Conservation (phyloP, 257 asterid genomes). For the Nicotiana otophora region DNA sequence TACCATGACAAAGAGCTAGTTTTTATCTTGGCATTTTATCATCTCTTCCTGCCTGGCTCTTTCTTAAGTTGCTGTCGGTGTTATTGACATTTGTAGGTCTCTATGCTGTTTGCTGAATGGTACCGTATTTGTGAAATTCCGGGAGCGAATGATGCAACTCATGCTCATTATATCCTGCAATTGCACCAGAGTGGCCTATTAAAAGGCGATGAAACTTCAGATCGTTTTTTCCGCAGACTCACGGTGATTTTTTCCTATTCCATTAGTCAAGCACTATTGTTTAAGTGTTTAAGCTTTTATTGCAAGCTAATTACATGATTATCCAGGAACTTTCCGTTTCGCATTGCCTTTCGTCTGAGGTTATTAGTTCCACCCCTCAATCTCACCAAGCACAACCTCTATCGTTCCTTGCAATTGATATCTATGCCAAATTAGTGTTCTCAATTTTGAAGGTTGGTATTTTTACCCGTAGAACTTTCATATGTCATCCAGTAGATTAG, state of each 20-base stretch:
- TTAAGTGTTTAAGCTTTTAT: background rate
- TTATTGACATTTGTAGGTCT: slow-evolving; percentile 40
- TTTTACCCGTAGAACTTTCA: background rate
- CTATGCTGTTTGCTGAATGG: slow-evolving; percentile 77
- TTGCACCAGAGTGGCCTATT: slow-evolving; percentile 79
- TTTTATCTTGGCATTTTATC: background rate
- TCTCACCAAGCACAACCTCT: slow-evolving; percentile 63
- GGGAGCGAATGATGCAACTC: slow-evolving; percentile 69
- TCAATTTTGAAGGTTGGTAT: slow-evolving; percentile 75
- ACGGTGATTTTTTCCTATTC: slow-evolving; percentile 38
- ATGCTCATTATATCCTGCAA: slow-evolving; percentile 56
- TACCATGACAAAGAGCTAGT: background rate
- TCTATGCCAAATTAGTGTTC: slow-evolving; percentile 72
- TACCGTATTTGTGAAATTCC: slow-evolving; percentile 81
- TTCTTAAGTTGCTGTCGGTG: background rate
- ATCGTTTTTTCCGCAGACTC: slow-evolving; percentile 74
- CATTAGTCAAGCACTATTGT: background rate
- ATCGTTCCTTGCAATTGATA: slow-evolving; percentile 94
- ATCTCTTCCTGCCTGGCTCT: background rate
- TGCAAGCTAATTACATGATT: slow-evolving; percentile 3
- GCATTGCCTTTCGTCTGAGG: slow-evolving; percentile 82
- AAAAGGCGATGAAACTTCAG: slow-evolving; percentile 86
- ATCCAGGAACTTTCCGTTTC: slow-evolving; percentile 86
- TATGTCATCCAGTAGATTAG: background rate
- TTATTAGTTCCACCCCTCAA: slow-evolving; percentile 53